Evolutionary conservation across 2,329 filamentous ascomycete genomes (phyloP).

Genomic region (Penicillium oxalicum): DNA sequence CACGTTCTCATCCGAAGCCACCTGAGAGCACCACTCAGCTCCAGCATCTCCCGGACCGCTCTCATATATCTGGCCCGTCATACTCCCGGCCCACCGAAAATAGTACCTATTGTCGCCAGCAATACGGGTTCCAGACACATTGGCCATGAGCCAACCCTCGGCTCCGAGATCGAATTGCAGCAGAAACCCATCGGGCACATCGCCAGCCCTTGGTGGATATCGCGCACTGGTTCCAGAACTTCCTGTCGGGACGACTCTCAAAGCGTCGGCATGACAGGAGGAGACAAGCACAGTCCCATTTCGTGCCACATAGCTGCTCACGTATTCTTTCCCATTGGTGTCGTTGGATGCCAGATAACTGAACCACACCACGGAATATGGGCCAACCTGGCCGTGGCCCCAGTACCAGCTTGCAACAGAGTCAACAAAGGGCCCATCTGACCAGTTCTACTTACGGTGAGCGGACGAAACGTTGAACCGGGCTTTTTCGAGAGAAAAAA

Average conservation of each 20-base stretch:
- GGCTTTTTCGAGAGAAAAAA: too few relatives aligned
- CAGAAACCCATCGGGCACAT: slow-evolving; percentile 14
- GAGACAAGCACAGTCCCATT: slow-evolving; percentile 24
- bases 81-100: slow-evolving; percentile 20
- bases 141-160: slow-evolving; percentile 7
- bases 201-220: slow-evolving; percentile 17
- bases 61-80: slow-evolving; percentile 9
- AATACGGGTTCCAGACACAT: slow-evolving; percentile 9
- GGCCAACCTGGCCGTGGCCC: slow-evolving; percentile 41
- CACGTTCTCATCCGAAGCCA: not conserved
- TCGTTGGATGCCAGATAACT: slow-evolving; percentile 22
- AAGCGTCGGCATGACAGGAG: slow-evolving; percentile 16
- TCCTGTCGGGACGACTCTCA: slow-evolving; percentile 13
- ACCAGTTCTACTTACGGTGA: slow-evolving; percentile 37
- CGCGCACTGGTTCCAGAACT: slow-evolving; percentile 2
- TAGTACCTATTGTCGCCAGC: slow-evolving; percentile 16
- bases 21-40: not conserved
- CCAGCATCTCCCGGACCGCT: not conserved
- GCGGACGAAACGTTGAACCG: not conserved
- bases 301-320: slow-evolving; percentile 28
- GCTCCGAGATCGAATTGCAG: slow-evolving; percentile 14
- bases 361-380: slow-evolving; percentile 44
- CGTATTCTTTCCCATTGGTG: slow-evolving; percentile 22
- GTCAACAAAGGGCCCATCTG: slow-evolving; percentile 30
- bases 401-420: slow-evolving; percentile 39